Conservation (phyloP, 2,329 filamentous ascomycete genomes). For the Rhinocladiella mackenziei region DNA sequence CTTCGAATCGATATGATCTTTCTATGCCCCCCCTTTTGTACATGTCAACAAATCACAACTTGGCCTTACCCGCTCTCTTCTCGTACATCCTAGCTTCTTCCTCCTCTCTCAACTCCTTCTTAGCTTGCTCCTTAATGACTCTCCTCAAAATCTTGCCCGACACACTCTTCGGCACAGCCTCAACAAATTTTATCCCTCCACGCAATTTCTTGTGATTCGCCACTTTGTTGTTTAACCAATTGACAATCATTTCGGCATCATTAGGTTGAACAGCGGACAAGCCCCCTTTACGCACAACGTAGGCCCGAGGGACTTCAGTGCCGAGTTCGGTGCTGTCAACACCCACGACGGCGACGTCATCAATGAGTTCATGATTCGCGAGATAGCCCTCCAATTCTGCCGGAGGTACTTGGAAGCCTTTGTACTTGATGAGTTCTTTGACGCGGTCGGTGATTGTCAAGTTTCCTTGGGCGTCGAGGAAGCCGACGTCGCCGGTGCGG, state of each 20-base stretch:
- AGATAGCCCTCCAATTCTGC: conserved; percentile 48
- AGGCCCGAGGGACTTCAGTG: conserved; percentile 44
- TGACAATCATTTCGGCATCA: conserved; percentile 32
- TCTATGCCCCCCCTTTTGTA: neutral
- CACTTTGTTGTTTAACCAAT: conserved; percentile 32
- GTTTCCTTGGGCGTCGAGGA: conserved; percentile 67
- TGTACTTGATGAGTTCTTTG: conserved; percentile 56
- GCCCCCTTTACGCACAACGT: conserved; percentile 36
- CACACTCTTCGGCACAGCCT: conserved; percentile 39
- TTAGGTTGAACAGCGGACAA: conserved; percentile 56
- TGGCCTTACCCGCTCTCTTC: conserved; percentile 13
- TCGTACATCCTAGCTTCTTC: conserved; percentile 28
- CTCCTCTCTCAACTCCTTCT: conserved; percentile 27
- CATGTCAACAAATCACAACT: conserved; percentile 12
- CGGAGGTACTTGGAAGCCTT: conserved; percentile 49
- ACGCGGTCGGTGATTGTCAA: conserved; percentile 86
- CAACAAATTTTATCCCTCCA: conserved; percentile 38
- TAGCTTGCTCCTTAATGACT: conserved; percentile 35
- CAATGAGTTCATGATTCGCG: conserved; percentile 39
- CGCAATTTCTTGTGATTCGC: conserved; percentile 37
- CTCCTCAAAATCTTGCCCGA: conserved; percentile 39
- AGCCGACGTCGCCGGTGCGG: conserved; percentile 83
- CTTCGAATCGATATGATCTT: too few relatives aligned
- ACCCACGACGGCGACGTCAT: conserved; percentile 48
- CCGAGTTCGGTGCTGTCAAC: conserved; percentile 33